These are phyloP conservation scores for Suhomyces kunorum DNA, from an alignment of 1,139 yeast genomes.

Conservation along the genomic window DNA sequence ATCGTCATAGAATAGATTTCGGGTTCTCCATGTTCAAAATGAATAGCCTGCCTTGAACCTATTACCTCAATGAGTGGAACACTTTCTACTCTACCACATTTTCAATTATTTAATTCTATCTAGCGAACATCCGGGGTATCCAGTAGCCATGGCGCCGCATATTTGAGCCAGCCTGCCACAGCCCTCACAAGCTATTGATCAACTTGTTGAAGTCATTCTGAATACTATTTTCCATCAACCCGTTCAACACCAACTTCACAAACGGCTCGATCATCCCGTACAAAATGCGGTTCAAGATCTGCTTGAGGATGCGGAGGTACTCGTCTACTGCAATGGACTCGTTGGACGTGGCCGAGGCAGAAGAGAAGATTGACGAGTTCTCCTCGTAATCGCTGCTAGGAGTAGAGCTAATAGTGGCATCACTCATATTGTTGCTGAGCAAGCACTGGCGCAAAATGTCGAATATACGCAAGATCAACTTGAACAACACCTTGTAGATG, in stretches of 20 bases:
- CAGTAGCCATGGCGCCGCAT: no score
- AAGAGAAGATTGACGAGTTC: constrained; percentile 30
- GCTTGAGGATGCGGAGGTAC: constrained; percentile 32
- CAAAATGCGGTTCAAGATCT: constrained; percentile 32
- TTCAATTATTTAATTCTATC: no score
- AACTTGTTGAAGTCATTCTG: constrained; percentile 34
- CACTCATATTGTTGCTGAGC: constrained; percentile 9
- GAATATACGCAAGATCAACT: constrained; percentile 34
- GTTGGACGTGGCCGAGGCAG: constrained; percentile 37
- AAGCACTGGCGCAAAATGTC: constrained; percentile 21
- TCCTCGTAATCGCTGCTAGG: constrained; percentile 8
- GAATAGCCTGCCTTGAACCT: no score
- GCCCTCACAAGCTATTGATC: constrained; percentile 26
- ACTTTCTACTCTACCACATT: no score
- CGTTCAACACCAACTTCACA: constrained; percentile 30
- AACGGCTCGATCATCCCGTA: constrained; percentile 46
- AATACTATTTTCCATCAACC: constrained; percentile 34
- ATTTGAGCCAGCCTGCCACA: no score
- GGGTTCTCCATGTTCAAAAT: no score
- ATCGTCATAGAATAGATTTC: no score
- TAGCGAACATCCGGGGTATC: no score
- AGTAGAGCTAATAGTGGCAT: constrained; percentile 1
- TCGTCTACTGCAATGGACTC: constrained; percentile 34
- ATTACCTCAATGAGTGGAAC: no score
- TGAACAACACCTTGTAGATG: constrained; percentile 40